These are phyloP conservation scores for Sugiyamaella sp. DNA, from an alignment of 1,139 yeast genomes.

Conservation along the genomic window DNA sequence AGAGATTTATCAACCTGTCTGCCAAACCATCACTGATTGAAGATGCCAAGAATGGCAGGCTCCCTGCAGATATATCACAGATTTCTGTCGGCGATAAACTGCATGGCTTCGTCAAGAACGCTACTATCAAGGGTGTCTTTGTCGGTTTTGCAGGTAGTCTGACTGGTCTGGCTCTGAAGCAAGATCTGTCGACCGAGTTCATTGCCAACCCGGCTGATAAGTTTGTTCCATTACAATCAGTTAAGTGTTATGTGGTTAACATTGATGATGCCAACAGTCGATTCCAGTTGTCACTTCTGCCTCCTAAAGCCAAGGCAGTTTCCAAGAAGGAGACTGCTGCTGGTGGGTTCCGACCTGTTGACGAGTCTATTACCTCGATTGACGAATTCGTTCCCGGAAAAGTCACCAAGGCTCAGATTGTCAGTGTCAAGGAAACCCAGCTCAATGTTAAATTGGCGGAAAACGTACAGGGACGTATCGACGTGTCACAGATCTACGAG, in stretches of 20 bases:
- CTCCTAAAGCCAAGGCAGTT: constrained; percentile 12
- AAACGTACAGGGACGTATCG: constrained; percentile 78
- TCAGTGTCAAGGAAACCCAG: constrained; percentile 71
- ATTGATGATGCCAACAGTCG: constrained; percentile 59
- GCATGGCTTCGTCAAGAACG: constrained; percentile 75
- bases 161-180: constrained; percentile 82
- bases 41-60: constrained; percentile 56
- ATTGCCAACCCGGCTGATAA: constrained; percentile 57
- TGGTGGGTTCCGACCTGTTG: constrained; percentile 58
- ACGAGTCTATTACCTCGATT: constrained; percentile 50
- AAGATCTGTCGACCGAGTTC: constrained; percentile 58
- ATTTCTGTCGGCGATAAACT: constrained; percentile 51
- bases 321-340: constrained; percentile 12
- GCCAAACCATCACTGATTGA: constrained; percentile 68
- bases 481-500: constrained; percentile 71
- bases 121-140: constrained; percentile 75
- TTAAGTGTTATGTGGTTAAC: constrained; percentile 49
- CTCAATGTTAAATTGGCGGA: constrained; percentile 77
- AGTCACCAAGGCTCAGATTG: constrained; percentile 61
- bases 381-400: constrained; percentile 64
- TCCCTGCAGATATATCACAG: constrained; percentile 66
- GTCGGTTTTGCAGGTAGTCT: constrained; percentile 79
- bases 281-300: constrained; percentile 63
- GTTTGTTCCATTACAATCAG: constrained; percentile 66
- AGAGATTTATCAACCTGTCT: constrained; percentile 62